These are phyloP conservation scores for Zopfia rhizophila DNA, from an alignment of 2,329 filamentous ascomycete genomes.

Conservation along the genomic window DNA sequence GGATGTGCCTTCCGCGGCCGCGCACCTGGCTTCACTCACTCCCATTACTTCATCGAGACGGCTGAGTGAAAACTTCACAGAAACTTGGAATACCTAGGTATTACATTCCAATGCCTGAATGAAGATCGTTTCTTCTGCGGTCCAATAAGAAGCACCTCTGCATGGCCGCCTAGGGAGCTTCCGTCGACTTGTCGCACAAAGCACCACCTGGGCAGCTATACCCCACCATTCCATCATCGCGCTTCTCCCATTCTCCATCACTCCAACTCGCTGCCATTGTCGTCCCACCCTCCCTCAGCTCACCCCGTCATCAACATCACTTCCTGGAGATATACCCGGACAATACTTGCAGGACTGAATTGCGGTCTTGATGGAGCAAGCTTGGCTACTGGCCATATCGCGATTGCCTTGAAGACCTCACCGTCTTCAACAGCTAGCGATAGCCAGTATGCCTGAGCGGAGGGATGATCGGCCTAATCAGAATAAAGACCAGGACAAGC, in stretches of 20 bases:
- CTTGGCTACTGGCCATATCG: slow-evolving; percentile 64
- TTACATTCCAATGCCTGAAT: neutral
- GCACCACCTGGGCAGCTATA: slow-evolving; percentile 33
- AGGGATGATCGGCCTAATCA: slow-evolving; percentile 33
- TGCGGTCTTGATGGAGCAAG: slow-evolving; percentile 64
- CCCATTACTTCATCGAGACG: no score
- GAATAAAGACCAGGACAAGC: slow-evolving; percentile 37
- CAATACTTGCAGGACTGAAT: slow-evolving; percentile 30
- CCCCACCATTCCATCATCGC: slow-evolving; percentile 50
- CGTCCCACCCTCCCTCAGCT: slow-evolving; percentile 26
- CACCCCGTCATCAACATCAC: slow-evolving; percentile 12
- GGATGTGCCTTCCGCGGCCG: no score
- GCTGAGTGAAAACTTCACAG: no score
- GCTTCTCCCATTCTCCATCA: slow-evolving; percentile 29
- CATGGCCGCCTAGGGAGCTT: slow-evolving; percentile 32
- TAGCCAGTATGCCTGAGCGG: slow-evolving; percentile 56
- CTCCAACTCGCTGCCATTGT: slow-evolving; percentile 39
- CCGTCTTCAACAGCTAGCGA: slow-evolving; percentile 62
- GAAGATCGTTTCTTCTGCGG: slow-evolving; percentile 29
- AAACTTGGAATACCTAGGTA: neutral
- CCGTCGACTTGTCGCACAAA: slow-evolving; percentile 31
- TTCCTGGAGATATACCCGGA: slow-evolving; percentile 19
- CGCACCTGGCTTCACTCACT: no score
- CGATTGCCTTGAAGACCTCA: slow-evolving; percentile 69
- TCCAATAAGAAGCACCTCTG: slow-evolving; percentile 31